phyloP scores from a whole-genome alignment of 352 stramenopile genomes.

The Globisporangium paroecandrum region DNA sequence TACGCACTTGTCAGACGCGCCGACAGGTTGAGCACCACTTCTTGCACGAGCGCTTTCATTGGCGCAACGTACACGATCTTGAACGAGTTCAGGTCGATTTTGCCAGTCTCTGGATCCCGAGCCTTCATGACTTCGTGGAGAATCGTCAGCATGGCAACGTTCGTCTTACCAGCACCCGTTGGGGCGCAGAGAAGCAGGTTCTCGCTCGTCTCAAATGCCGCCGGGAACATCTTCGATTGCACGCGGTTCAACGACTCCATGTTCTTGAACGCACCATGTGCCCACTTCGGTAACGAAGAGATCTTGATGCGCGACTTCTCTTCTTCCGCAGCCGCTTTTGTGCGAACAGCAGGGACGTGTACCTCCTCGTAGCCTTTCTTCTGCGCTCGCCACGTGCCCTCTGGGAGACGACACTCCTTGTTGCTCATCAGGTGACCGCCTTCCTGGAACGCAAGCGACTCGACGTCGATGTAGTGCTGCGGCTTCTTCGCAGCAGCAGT shows the following conservation, averaged over 20 bases:
- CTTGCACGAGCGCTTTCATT: conserved; percentile 99
- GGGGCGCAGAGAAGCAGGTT: conserved; percentile 99
- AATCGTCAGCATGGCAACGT: conserved; percentile 98
- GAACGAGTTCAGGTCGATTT: conserved; percentile 95
- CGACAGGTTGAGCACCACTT: conserved; percentile 98
- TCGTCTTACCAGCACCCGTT: conserved; percentile 99
- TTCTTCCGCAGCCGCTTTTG: conserved; percentile 66
- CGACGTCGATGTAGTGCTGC: conserved; percentile 92
- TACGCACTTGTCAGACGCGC: conserved; percentile 91
- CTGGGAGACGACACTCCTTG: conserved; percentile 94
- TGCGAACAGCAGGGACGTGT: conserved; percentile 96
- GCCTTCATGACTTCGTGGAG: conserved; percentile 97
- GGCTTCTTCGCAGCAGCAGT: conserved; percentile 49
- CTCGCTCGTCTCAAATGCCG: conserved; percentile 91
- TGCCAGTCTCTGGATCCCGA: conserved; percentile 64
- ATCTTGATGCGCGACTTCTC: conserved; percentile 88
- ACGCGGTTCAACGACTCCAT: conserved; percentile 99
- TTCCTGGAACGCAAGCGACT: conserved; percentile 93
- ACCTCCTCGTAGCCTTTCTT: conserved; percentile 99
- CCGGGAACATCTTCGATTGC: conserved; percentile 97
- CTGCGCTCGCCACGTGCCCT: conserved; percentile 95
- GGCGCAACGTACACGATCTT: conserved; percentile 99
- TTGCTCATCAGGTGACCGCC: conserved; percentile 98
- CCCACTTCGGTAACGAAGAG: conserved; percentile 92
- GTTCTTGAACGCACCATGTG: conserved; percentile 93